phyloP scores from a whole-genome alignment of 2,329 filamentous ascomycete genomes.

The Alternaria rosae region DNA sequence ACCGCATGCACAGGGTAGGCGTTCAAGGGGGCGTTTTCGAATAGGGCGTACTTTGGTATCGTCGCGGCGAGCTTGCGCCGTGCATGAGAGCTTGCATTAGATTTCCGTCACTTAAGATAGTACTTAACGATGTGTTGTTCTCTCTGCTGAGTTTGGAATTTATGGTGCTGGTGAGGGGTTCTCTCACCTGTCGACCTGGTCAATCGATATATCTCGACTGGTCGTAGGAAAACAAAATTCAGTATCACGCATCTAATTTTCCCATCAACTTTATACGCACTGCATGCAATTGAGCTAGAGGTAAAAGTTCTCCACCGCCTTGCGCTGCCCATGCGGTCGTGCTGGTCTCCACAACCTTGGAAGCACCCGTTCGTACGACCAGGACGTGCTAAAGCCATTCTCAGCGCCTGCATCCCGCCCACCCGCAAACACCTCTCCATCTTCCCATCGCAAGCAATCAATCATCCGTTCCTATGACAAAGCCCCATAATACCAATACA shows the following conservation, averaged over 20 bases:
- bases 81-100: neutral
- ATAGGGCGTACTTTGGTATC: neutral
- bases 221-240: too few species aligned
- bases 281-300: neutral
- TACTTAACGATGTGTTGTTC: neutral
- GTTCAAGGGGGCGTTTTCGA: conserved; percentile 23
- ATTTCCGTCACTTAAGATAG: neutral
- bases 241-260: too few species aligned
- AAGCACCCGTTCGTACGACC: neutral
- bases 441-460: neutral
- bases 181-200: neutral
- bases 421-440: neutral
- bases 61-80: neutral
- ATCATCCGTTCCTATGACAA: neutral
- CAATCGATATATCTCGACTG: too few species aligned
- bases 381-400: neutral
- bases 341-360: neutral
- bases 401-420: neutral
- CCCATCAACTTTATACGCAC: too few species aligned
- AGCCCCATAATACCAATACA: fast-evolving
- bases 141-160: fast-evolving
- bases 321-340: neutral
- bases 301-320: neutral
- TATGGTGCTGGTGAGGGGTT: neutral
- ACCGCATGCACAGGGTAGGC: neutral